A percentile compares a stretch with the other conserved stretches of the same genome.
Evolutionary conservation across 495 filamentous ascomycete species (phyloP).

Genomic region (Cudoniella acicularis): DNA sequence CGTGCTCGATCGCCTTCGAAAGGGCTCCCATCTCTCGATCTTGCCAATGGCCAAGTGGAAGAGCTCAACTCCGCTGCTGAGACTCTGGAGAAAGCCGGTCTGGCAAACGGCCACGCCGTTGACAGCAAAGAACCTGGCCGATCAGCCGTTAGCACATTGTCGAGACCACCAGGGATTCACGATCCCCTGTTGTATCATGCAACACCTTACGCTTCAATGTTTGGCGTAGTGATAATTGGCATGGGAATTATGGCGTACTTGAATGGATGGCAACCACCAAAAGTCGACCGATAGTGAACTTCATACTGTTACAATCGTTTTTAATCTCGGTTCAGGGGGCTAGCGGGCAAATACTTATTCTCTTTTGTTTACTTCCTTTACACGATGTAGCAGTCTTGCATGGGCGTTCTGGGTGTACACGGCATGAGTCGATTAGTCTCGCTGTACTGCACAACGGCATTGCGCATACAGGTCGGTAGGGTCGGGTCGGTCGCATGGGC

Average conservation of each 20-base stretch:
- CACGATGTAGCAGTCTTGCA: conserved; percentile 13
- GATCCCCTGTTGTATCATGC: conserved; percentile 54
- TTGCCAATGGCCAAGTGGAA: conserved; percentile 3
- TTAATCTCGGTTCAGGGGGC: background rate
- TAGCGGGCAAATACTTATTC: background rate
- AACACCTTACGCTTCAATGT: conserved; percentile 80
- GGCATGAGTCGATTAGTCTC: background rate
- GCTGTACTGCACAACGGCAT: background rate
- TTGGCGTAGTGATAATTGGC: conserved; percentile 85
- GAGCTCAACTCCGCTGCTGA: background rate
- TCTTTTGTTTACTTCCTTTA: conserved; percentile 12
- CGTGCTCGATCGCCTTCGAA: conserved; percentile 12
- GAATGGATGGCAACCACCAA: conserved; percentile 53
- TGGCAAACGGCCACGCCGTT: conserved; percentile 40
- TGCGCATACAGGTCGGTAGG: background rate
- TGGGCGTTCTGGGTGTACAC: conserved; percentile 12
- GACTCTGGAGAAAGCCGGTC: conserved; percentile 8
- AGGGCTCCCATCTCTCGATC: background rate
- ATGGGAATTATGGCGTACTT: conserved; percentile 92
- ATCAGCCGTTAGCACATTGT: conserved; percentile 27
- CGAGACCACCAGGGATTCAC: conserved; percentile 37
- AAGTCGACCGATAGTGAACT: conserved; percentile 21
- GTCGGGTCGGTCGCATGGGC: background rate
- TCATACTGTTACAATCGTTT: background rate
- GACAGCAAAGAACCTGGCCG: conserved; percentile 24